These are phyloP conservation scores for Conticribra weissflogii DNA, from an alignment of 108 stramenopile species.

Conservation along the genomic window DNA sequence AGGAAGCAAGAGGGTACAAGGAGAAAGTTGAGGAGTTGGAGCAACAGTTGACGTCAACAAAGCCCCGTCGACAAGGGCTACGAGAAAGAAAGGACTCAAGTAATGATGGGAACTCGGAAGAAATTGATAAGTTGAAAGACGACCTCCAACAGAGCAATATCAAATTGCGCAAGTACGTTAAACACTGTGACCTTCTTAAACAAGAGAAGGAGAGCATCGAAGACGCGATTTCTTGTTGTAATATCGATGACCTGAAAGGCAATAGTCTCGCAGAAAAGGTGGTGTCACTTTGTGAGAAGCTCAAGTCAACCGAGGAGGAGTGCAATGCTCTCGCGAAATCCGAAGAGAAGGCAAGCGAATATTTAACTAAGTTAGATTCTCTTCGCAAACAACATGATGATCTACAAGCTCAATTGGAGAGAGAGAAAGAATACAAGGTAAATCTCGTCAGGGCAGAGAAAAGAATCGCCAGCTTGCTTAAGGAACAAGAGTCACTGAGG, in stretches of 20 bases:
- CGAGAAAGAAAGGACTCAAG: conserved; percentile 27
- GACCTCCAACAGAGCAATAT: conserved; percentile 75
- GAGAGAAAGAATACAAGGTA: conserved; percentile 35
- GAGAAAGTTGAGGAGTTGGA: conserved; percentile 54
- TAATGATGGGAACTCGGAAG: conserved; percentile 34
- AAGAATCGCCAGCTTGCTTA: conserved; percentile 46
- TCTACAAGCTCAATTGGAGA: conserved; percentile 41
- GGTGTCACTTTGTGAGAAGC: conserved; percentile 60
- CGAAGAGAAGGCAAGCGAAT: conserved; percentile 42
- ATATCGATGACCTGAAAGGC: conserved; percentile 53
- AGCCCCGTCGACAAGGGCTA: conserved; percentile 27
- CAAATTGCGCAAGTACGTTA: conserved; percentile 80
- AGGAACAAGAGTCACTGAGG: conserved; percentile 43
- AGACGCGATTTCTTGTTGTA: conserved; percentile 45
- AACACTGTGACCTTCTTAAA: conserved; percentile 76
- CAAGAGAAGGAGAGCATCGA: conserved; percentile 70
- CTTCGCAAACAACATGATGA: conserved; percentile 47
- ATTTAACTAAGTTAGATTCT: conserved; percentile 50
- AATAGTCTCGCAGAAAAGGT: conserved; percentile 66
- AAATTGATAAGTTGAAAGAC: conserved; percentile 60
- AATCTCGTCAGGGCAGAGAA: conserved; percentile 48
- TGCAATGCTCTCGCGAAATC: conserved; percentile 52
- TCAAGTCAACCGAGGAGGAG: conserved; percentile 69
- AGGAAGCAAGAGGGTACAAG: conserved; percentile 63
- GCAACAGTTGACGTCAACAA: conserved; percentile 14